Conservation (phyloP, 2,329 filamentous ascomycete species). For the Chaetomiaceae sp. region DNA sequence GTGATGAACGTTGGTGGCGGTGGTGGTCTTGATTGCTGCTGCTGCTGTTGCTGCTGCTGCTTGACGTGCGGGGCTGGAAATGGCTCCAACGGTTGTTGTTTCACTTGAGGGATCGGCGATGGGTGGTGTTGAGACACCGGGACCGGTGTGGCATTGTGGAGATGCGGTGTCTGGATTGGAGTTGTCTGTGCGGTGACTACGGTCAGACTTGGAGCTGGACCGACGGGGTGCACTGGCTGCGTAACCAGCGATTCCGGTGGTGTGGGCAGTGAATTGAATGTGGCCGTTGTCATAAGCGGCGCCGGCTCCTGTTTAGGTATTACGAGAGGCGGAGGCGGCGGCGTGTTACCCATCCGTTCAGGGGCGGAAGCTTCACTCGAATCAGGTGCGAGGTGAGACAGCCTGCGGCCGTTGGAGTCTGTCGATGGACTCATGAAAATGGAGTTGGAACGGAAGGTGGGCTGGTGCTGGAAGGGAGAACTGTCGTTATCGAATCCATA, state of each 20-base stretch:
- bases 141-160: constrained; percentile 27
- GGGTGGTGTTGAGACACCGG: constrained; percentile 6
- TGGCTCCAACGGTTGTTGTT: neutral
- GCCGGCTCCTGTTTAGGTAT: constrained; percentile 18
- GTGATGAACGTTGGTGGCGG: constrained; percentile 36
- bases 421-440: constrained; percentile 58
- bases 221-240: constrained; percentile 29
- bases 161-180: constrained; percentile 34
- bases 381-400: constrained; percentile 63
- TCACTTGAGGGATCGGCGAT: constrained; percentile 8
- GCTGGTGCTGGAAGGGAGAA: constrained; percentile 41
- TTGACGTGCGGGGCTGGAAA: neutral
- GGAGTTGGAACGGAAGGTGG: constrained; percentile 60
- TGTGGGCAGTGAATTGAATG: constrained; percentile 33
- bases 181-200: constrained; percentile 26
- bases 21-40: constrained; percentile 10
- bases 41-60: constrained; percentile 4
- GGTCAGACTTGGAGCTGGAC: constrained; percentile 36
- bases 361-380: constrained; percentile 31
- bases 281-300: neutral
- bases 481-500: constrained; percentile 18
- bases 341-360: constrained; percentile 18
- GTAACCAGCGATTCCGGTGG: constrained; percentile 42
- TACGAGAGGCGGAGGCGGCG: constrained; percentile 13
- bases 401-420: constrained; percentile 51